phyloP scores from a whole-genome alignment of 805 yeast species.

The Priceomyces melissophilus region DNA sequence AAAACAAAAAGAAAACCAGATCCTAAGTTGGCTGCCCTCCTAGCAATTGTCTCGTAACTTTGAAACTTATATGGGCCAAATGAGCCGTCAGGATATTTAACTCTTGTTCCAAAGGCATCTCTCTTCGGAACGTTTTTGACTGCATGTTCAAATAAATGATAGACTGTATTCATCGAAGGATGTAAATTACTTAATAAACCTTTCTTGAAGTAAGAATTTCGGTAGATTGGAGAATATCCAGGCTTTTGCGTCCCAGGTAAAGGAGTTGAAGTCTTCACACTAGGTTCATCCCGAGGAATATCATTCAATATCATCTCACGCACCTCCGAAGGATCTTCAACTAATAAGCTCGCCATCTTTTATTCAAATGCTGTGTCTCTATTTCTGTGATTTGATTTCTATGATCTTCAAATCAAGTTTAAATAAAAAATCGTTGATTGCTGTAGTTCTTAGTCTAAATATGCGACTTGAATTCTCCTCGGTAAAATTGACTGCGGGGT shows the following conservation, averaged over 20 bases:
- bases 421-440: too few species aligned
- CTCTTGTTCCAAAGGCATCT: conserved; percentile 48
- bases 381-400: not conserved
- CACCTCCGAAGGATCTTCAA: conserved; percentile 13
- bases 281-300: conserved; percentile 10
- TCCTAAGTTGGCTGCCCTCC: conserved; percentile 30
- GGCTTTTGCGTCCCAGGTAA: conserved; percentile 37
- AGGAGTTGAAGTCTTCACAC: conserved; percentile 15
- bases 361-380: too few species aligned
- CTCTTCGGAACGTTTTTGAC: conserved; percentile 30
- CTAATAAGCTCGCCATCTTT: conserved; percentile 10
- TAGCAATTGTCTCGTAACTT: conserved; percentile 20
- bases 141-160: conserved; percentile 43
- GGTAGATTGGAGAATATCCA: conserved; percentile 51
- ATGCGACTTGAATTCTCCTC: too few species aligned
- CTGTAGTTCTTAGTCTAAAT: too few species aligned
- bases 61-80: conserved; percentile 29
- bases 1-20: conserved; percentile 34
- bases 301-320: conserved; percentile 7
- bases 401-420: not conserved
- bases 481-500: too few species aligned
- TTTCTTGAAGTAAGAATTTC: conserved; percentile 31
- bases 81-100: conserved; percentile 20
- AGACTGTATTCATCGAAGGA: conserved; percentile 42
- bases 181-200: conserved; percentile 36